Evolutionary conservation across 345 rosid species (phyloP).

Genomic region (Euphorbia peplus): DNA sequence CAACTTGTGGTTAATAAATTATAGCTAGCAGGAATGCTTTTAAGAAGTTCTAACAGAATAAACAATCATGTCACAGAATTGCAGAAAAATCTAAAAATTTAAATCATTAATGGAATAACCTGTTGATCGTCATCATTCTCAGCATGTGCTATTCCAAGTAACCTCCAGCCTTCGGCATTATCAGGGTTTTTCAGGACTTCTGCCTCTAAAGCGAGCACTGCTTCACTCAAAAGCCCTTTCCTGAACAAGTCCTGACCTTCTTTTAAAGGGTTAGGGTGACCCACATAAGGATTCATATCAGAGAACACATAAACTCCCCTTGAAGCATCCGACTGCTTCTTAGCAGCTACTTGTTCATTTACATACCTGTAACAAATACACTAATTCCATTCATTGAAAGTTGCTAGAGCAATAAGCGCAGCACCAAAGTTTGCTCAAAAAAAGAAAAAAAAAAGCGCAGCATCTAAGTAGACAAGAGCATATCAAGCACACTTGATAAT

Average conservation of each 20-base stretch:
- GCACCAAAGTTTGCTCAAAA: no score
- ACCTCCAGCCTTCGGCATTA: conserved; percentile 98
- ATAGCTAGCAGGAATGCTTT: not conserved
- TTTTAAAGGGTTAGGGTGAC: conserved; percentile 91
- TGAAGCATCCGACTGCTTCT: conserved; percentile 56
- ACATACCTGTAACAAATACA: conserved; percentile 43
- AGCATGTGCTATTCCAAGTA: conserved; percentile 97
- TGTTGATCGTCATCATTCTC: conserved; percentile 99
- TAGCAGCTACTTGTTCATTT: conserved; percentile 63
- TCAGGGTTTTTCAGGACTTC: conserved; percentile 97
- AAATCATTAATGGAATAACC: conserved; percentile 38
- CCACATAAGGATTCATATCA: conserved; percentile 99
- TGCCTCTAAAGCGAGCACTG: conserved; percentile 98
- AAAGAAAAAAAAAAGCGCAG: not conserved
- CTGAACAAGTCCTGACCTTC: conserved; percentile 96
- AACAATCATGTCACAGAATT: not conserved
- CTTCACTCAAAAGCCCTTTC: conserved; percentile 98
- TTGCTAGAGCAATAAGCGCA: not conserved
- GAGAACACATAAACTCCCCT: conserved; percentile 95
- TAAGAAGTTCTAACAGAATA: not conserved
- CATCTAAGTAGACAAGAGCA: conserved; percentile 2
- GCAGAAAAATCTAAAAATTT: not conserved
- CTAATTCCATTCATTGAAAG: not conserved
- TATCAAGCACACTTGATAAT: not conserved
- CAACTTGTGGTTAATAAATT: not conserved